phyloP scores from a whole-genome alignment of 768 basidiomycete species.

The Tulasnella sp. region DNA sequence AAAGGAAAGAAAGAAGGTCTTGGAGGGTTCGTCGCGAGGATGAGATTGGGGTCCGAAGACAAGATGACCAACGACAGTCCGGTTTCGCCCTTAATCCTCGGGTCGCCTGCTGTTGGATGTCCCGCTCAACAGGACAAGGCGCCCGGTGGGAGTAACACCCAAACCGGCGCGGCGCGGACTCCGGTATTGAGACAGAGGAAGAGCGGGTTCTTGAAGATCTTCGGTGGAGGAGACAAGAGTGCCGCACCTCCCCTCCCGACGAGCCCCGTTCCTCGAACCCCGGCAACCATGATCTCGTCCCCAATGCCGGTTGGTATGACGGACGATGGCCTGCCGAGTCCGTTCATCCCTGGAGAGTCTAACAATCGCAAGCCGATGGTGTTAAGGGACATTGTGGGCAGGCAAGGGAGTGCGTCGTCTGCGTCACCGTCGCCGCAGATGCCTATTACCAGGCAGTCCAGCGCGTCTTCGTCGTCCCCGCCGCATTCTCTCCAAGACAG shows the following conservation, averaged over 20 bases:
- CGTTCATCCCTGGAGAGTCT: not conserved
- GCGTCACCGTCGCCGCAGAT: not conserved
- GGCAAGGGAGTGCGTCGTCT: not conserved
- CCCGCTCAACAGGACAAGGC: not conserved
- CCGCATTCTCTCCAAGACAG: not conserved
- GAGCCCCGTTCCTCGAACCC: not conserved
- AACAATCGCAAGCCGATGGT: not conserved
- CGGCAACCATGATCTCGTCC: not conserved
- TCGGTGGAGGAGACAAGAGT: not conserved
- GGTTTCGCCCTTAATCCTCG: not conserved
- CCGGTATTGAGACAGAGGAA: not conserved
- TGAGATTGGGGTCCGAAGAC: not conserved
- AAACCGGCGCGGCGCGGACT: not conserved
- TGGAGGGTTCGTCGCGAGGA: not conserved
- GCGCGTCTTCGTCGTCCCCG: not conserved
- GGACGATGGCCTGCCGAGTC: not conserved
- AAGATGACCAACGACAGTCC: not conserved
- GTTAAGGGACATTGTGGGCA: not conserved
- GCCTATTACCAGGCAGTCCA: not conserved
- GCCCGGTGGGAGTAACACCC: not conserved
- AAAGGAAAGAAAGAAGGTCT: not conserved
- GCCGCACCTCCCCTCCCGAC: not conserved
- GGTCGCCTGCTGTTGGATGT: not conserved
- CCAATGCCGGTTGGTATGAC: not conserved
- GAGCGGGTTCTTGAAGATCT: constrained; percentile 1